Evolutionary conservation across 371 early-diverging fungal species (phyloP).

Genomic region (Saksenaea vasiformis): DNA sequence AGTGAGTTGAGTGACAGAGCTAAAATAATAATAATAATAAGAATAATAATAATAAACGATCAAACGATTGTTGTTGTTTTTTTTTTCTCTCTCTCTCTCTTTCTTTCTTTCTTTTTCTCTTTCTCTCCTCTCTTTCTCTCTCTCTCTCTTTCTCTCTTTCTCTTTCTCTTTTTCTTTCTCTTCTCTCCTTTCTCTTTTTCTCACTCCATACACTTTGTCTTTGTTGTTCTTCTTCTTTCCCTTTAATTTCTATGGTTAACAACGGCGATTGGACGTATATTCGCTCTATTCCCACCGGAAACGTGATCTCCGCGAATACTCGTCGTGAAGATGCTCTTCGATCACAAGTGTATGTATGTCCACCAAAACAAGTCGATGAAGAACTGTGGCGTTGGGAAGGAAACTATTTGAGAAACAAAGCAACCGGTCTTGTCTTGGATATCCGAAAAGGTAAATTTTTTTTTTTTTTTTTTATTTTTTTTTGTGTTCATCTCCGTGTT

Average conservation of each 20-base stretch:
- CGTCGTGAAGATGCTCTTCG: constrained; percentile 20
- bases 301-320: constrained; percentile 34
- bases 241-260: background rate
- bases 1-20: too few species aligned
- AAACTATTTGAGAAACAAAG: constrained; percentile 41
- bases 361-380: constrained; percentile 27
- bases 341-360: constrained; percentile 41
- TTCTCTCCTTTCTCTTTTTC: constrained; percentile 9
- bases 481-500: too few species aligned
- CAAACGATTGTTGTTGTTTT: constrained; percentile 5
- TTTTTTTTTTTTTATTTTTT: constrained; percentile 3
- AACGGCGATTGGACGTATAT: constrained; percentile 45
- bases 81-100: background rate
- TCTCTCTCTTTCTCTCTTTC: too few species aligned
- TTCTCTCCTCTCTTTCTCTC: constrained; percentile 10
- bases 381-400: constrained; percentile 53
- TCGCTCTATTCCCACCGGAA: constrained; percentile 32
- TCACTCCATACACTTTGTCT: constrained; percentile 6
- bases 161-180: constrained; percentile 4
- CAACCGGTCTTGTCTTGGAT: constrained; percentile 41
- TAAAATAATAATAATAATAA: too few species aligned
- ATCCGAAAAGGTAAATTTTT: constrained; percentile 46
- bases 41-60: constrained; percentile 11
- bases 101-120: constrained; percentile 51
- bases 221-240: constrained; percentile 7